A percentile compares a stretch with the other conserved stretches of the same genome.
Conservation (phyloP, 169 alveolate genomes). For the Perkinsus olseni region DNA sequence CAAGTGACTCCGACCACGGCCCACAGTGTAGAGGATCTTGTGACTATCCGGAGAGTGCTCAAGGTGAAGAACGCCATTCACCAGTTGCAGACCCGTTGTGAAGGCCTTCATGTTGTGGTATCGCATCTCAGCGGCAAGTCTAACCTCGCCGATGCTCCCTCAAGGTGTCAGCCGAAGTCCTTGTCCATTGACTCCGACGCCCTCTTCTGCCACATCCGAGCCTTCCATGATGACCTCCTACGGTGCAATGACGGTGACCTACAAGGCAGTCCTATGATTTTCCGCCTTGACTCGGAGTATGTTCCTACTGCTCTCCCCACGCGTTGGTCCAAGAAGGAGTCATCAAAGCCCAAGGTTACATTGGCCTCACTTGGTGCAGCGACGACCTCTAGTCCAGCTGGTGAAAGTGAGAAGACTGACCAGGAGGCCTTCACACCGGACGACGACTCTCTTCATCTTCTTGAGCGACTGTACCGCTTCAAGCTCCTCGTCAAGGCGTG, state of each 20-base stretch:
- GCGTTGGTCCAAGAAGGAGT: background rate
- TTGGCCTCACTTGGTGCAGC: background rate
- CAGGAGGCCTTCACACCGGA: background rate
- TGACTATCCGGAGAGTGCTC: background rate
- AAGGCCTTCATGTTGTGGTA: background rate
- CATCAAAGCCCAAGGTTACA: background rate
- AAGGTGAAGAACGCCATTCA: background rate
- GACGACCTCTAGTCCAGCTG: background rate
- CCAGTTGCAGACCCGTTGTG: background rate
- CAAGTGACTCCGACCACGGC: background rate
- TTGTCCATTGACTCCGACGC: background rate
- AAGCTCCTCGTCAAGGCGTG: background rate
- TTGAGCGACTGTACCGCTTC: background rate
- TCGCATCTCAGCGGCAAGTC: constrained; percentile 3
- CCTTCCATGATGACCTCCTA: background rate
- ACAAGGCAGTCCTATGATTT: background rate
- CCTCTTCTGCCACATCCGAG: background rate
- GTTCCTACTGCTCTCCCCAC: background rate
- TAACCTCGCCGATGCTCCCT: background rate
- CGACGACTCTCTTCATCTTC: background rate
- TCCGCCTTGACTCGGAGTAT: background rate
- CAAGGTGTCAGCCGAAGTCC: background rate
- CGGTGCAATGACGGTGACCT: background rate
- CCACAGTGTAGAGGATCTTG: background rate
- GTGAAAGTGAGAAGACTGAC: background rate